Base-by-base conservation (phyloP, 2,329 filamentous ascomycete genomes). In the Hypoxylon sp. region DNA sequence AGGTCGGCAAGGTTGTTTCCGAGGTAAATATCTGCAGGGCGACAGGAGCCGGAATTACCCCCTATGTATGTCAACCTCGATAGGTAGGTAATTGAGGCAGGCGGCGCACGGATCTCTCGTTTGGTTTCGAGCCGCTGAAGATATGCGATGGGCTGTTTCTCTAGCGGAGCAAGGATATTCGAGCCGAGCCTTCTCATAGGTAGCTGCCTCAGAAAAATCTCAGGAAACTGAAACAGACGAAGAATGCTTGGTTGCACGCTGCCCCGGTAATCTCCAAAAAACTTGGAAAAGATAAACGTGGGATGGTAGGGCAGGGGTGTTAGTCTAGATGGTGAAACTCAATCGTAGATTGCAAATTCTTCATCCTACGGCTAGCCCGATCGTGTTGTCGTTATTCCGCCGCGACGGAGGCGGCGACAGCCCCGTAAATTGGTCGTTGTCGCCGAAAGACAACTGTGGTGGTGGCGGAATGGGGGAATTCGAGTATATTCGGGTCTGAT, bases 331-430 rank as follows among this genome's bases (percentile, higher is more conserved):
- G 43, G 48, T 49, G 38, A 68, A 64, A 69, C 28, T 10, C 28
- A 66, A 66, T 17, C 21, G 64, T 43, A 43, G 52, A 65, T 65
- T 58, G 4, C 21, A 57, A 57, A 53, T 62, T 28, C 84, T 36
- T 85, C 80, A 88, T n/a, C 85, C 85, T 58, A 88, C 83, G 2
- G 86, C 86, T 28, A 83, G 80, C 5, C 86, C 86, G 76, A 87
- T 88, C 50, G 84, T 81, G 10, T 80, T 81, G 60, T 81, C 77
- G 14, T 69, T n/a, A 14, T 43, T 72, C 60, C 80, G 81, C 55
- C 85, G 76, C 28, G 82, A 74, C 11, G 85, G 84, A 7, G 84
- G 82, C 1, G 86, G 84, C 19, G 85, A 85, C 4, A 87, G 75
- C 2, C 83, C 85, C 4, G 80, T 82, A 17, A 79, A 76, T 41